phyloP scores from a whole-genome alignment of 257 asterid species.

The Primulina huaijiensis region DNA sequence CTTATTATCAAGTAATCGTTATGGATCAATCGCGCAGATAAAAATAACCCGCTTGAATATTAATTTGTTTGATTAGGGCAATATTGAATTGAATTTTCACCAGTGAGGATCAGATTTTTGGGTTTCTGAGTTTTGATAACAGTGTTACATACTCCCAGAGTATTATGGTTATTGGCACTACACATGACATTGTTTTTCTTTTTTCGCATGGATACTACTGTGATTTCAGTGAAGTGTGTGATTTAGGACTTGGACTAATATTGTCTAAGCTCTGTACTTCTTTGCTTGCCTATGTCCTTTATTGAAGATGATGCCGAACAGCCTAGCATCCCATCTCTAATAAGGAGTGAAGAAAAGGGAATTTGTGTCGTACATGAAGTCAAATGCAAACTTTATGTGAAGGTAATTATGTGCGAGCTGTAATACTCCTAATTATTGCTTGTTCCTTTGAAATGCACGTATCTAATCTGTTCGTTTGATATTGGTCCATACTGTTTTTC shows the following conservation, averaged over 20 bases:
- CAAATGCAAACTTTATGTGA: constrained; percentile 86
- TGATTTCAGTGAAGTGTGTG: background rate
- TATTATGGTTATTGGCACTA: no score
- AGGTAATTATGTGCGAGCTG: constrained; percentile 48
- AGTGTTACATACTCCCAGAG: no score
- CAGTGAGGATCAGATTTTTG: no score
- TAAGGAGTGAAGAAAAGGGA: constrained; percentile 80
- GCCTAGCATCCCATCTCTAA: constrained; percentile 94
- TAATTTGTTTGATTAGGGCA: no score
- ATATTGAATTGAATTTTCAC: no score
- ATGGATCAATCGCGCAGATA: no score
- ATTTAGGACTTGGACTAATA: constrained; percentile 10
- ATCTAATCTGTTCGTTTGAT: constrained; percentile 10
- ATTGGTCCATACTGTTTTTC: background rate
- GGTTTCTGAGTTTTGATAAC: no score
- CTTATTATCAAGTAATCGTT: no score
- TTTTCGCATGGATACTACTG: no score
- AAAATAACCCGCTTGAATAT: no score
- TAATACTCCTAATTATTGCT: constrained; percentile 7
- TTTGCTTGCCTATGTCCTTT: constrained; percentile 28
- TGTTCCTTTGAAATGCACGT: background rate
- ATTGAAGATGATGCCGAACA: constrained; percentile 66
- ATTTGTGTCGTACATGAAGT: constrained; percentile 74
- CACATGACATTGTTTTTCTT: no score
- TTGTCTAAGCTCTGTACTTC: constrained; percentile 22